Evolutionary conservation across 2,329 filamentous ascomycete genomes (phyloP), one percentile per base, ranked within the genome.

Genomic region (Chaetomium strumarium): DNA sequence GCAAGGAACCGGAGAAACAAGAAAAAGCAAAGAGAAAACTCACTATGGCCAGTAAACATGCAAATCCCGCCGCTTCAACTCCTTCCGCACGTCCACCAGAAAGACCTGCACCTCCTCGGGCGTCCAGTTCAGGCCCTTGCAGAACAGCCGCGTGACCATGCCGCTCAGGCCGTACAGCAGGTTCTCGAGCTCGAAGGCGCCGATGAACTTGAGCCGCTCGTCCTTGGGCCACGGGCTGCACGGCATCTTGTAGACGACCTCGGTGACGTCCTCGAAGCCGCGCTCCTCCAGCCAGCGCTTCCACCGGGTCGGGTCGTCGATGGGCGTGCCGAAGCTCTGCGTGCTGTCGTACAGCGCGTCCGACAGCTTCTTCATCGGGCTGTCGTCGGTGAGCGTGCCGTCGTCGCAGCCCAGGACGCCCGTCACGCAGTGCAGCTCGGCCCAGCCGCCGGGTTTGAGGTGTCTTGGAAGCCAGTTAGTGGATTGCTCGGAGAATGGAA

Each of bases 381-480:
- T 56, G 29, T 52, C 14, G 57, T 52, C 61, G 6, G 49, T 43
- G 59, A 68, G 17, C 14, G 54, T 48, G 39, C 34, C 41, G 49
- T 58, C 56, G 44, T 60, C 58, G 20, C 52, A 55, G 2, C 51
- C 3, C n/a, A 53, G 40, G 16, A 53, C 16, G 16, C 53, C 50
- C 14, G 58, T 58, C n/a, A 55, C 60, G 45, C 59, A 61, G 11
- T 61, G 58, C 53, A 59, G 60, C 31, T 64, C 61, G 6, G 57
- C 51, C 47, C 55, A 62, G 12, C 55, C 61, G 41, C 60, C 62
- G 14, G 62, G 60, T 42, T 59, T 60, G 38, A 60, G 56, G n/a
- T 49, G 70, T 64, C 51, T 53, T 11, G 30, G 17, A 34, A 34
- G 3, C 14, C 4, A 17, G 43, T 46, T 8, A 38, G 38, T 14